Percentiles rank a stretch among this genome's conserved stretches.
Evolutionary conservation across 306 rosid species (phyloP).

Genomic region (Medicago ruthenica): DNA sequence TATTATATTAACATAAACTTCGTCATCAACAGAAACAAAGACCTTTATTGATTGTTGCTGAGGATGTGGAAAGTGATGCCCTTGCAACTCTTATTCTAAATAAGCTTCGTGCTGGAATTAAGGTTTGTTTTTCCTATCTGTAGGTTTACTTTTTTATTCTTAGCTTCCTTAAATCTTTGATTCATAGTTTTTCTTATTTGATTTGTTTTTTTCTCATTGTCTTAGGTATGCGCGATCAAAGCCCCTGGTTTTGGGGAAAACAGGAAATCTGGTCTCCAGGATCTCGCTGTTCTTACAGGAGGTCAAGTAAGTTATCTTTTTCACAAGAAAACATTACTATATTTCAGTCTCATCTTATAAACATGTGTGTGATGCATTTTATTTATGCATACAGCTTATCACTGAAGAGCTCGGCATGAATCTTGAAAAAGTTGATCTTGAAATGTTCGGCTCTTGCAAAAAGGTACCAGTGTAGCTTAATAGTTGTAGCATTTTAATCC

Average conservation of each 20-base stretch:
- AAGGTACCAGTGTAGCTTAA: slow-evolving; percentile 58
- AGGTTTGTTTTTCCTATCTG: slow-evolving; percentile 56
- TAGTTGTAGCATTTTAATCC: neutral
- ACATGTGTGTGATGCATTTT: slow-evolving; percentile 27
- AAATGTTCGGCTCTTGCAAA: slow-evolving; percentile 84
- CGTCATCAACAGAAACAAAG: slow-evolving; percentile 71
- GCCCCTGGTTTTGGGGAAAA: slow-evolving; percentile 99
- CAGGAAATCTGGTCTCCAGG: slow-evolving; percentile 78
- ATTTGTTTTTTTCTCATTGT: slow-evolving; percentile 19
- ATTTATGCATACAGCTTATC: slow-evolving; percentile 62
- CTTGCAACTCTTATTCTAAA: slow-evolving; percentile 89
- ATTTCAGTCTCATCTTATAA: neutral
- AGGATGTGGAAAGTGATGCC: slow-evolving; percentile 96
- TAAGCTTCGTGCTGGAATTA: slow-evolving; percentile 98
- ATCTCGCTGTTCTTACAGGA: slow-evolving; percentile 93
- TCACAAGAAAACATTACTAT: neutral
- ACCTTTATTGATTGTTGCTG: slow-evolving; percentile 85
- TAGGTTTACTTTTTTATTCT: neutral
- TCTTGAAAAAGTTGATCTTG: slow-evolving; percentile 87
- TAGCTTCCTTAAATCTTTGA: neutral
- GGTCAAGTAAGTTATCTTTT: slow-evolving; percentile 64
- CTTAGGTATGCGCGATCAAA: slow-evolving; percentile 92
- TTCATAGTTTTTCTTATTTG: slow-evolving; percentile 21
- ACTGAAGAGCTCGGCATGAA: slow-evolving; percentile 95
- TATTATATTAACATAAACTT: slow-evolving; percentile 24